Conservation (phyloP, 2,329 filamentous ascomycete species). For the Beauveria medogensis region DNA sequence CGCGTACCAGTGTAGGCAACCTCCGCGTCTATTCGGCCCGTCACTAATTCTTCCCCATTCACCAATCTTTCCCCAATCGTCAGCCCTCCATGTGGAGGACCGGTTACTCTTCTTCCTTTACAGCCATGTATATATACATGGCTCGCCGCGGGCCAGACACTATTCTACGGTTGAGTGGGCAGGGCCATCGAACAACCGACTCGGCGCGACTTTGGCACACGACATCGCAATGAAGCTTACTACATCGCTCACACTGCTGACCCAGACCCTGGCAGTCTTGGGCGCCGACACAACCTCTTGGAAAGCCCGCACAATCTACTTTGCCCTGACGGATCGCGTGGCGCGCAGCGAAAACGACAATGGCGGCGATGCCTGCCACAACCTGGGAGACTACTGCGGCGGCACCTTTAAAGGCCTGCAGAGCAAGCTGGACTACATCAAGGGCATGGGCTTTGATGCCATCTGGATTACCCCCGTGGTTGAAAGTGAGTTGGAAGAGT, state of each 20-base stretch:
- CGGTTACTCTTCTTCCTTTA: not conserved
- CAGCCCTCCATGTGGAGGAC: not conserved
- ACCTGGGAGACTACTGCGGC: conserved; percentile 46
- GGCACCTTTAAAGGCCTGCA: conserved; percentile 52
- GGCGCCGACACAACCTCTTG: conserved; percentile 33
- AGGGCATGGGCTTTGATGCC: conserved; percentile 51
- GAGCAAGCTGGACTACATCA: conserved; percentile 54
- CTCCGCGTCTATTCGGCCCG: conserved; percentile 1
- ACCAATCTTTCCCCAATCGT: not conserved
- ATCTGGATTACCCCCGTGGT: conserved; percentile 53
- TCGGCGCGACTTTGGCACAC: not conserved
- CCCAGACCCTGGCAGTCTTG: conserved; percentile 12
- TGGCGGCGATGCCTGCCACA: conserved; percentile 33
- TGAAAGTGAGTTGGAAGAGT: conserved; percentile 24
- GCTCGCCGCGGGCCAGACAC: not conserved
- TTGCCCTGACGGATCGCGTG: conserved; percentile 49
- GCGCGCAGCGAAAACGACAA: conserved; percentile 36
- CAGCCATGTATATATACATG: not conserved
- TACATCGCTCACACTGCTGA: conserved; percentile 5
- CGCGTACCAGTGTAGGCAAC: not conserved
- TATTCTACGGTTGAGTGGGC: not conserved
- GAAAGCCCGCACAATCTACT: conserved; percentile 50
- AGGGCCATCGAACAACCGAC: not conserved
- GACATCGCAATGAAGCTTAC: conserved; percentile 11
- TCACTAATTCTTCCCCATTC: not conserved